A percentile compares a stretch with the other conserved stretches of the same genome.
Conservation (phyloP, 129 eudicot genomes). For the Sambucus nigra region DNA sequence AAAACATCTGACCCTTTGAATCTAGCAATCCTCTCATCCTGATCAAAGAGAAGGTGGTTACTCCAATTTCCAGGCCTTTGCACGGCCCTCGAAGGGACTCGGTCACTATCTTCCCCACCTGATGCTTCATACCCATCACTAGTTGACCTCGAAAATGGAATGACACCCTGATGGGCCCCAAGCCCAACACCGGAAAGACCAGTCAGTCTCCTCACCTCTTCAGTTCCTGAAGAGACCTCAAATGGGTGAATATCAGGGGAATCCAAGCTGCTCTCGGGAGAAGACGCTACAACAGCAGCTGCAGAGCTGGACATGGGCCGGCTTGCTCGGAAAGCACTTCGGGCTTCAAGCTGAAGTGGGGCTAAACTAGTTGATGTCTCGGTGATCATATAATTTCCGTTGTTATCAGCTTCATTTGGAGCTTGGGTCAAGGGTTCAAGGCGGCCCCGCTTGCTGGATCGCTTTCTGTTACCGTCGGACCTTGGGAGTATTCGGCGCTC, state of each 20-base stretch:
- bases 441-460: slow-evolving; percentile 59
- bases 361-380: slow-evolving; percentile 34
- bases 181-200: slow-evolving; percentile 22
- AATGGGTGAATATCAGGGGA: slow-evolving; percentile 84
- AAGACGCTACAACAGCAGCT: slow-evolving; percentile 43
- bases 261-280: slow-evolving; percentile 88
- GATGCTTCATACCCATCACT: slow-evolving; percentile 99
- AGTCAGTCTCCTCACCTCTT: slow-evolving; percentile 40
- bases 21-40: slow-evolving; percentile 34
- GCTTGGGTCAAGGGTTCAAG: slow-evolving; percentile 30
- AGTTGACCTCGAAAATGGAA: slow-evolving; percentile 72
- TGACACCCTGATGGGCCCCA: slow-evolving; percentile 24
- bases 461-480: slow-evolving; percentile 48
- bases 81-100: slow-evolving; percentile 54
- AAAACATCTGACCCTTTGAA: slow-evolving; percentile 23
- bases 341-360: slow-evolving; percentile 72
- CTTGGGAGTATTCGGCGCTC: slow-evolving; percentile 39
- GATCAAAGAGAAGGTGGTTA: slow-evolving; percentile 41
- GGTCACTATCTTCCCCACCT: slow-evolving; percentile 97
- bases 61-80: slow-evolving; percentile 62
- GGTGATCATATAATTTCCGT: slow-evolving; percentile 12
- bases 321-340: slow-evolving; percentile 43
- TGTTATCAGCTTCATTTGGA: slow-evolving; percentile 11
- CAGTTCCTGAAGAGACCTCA: slow-evolving; percentile 57
- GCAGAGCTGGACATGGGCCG: slow-evolving; percentile 30